Conservation (phyloP, 768 basidiomycete species). For the Tephrocybe sp. region DNA sequence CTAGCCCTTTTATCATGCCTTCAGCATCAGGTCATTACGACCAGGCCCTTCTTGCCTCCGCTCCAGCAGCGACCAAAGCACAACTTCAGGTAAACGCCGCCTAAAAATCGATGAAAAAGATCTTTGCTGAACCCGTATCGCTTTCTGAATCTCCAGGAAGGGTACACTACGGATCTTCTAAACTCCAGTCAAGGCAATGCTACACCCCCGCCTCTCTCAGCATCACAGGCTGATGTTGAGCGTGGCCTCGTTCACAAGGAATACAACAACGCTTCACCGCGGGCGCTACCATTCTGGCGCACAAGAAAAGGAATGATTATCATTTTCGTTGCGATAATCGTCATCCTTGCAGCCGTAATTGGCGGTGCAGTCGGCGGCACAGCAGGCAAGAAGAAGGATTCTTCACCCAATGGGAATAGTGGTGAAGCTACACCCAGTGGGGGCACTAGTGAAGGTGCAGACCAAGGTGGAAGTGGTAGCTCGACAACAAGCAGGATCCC, state of each 20-base stretch:
- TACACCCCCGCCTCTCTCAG: slow-evolving; percentile 12
- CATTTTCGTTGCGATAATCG: slow-evolving; percentile 33
- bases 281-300: slow-evolving; percentile 46
- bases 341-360: slow-evolving; percentile 49
- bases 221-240: slow-evolving; percentile 20
- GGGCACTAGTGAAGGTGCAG: background rate
- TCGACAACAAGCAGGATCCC: background rate
- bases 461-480: background rate
- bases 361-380: slow-evolving; percentile 61
- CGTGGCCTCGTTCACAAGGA: slow-evolving; percentile 21
- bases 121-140: background rate
- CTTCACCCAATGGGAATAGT: background rate
- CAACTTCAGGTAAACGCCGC: slow-evolving; percentile 35
- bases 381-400: slow-evolving; percentile 3
- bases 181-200: slow-evolving; percentile 17
- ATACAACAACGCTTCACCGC: slow-evolving; percentile 11
- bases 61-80: slow-evolving; percentile 35
- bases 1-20: slow-evolving; percentile 17
- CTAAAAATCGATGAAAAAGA: background rate
- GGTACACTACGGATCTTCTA: slow-evolving; percentile 51
- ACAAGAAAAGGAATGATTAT: slow-evolving; percentile 41
- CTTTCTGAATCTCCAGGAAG: slow-evolving; percentile 39
- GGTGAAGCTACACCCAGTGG: background rate
- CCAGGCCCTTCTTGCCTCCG: slow-evolving; percentile 32
- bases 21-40: slow-evolving; percentile 29